Conservation (phyloP, 371 early-diverging fungal species). For the Rhizomucor pusillus region DNA sequence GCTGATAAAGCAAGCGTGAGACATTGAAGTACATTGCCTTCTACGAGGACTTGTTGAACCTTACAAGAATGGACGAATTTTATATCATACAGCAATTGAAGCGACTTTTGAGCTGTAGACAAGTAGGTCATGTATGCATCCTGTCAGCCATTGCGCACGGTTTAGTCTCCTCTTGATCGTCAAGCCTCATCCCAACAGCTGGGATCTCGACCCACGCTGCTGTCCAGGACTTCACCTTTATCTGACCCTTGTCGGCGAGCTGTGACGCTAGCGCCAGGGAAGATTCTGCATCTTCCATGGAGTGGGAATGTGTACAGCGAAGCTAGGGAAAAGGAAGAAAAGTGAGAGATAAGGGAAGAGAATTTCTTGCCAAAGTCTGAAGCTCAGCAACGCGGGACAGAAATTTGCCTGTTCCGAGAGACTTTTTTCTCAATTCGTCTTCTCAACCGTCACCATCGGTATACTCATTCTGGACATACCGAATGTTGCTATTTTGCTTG, state of each 20-base stretch:
- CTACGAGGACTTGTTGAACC: constrained; percentile 3
- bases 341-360: constrained; percentile 2
- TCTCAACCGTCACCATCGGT: no score
- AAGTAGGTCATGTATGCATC: constrained; percentile 46
- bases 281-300: constrained; percentile 34
- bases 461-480: no score
- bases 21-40: neutral
- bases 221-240: constrained; percentile 24
- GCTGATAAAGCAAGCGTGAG: constrained; percentile 21
- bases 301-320: constrained; percentile 1
- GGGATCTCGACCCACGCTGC: no score
- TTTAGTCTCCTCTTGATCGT: neutral
- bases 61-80: constrained; percentile 52
- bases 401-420: neutral
- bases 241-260: constrained; percentile 36
- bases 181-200: neutral
- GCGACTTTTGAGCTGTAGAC: constrained; percentile 24
- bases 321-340: neutral
- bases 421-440: no score
- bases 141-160: constrained; percentile 10
- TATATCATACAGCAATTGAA: constrained; percentile 31
- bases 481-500: no score
- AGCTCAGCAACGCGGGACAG: neutral
- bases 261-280: constrained; percentile 29
- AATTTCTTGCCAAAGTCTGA: neutral